Evolutionary conservation across 2,329 filamentous ascomycete species (phyloP), one percentile per base, ranked within the genome.

Genomic region (Aspergillus thermomutatus): DNA sequence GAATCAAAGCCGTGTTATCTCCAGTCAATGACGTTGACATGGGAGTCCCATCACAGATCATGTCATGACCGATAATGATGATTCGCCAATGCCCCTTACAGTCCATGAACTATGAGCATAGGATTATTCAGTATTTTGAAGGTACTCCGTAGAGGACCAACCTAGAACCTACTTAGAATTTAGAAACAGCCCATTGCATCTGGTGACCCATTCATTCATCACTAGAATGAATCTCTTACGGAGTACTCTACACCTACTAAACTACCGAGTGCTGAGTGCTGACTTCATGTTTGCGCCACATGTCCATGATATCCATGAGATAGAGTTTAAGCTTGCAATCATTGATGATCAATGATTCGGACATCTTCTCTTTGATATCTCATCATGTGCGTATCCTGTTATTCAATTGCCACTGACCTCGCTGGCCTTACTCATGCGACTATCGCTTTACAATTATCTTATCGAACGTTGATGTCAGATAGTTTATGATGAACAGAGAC

Each of bases 281-380:
- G 59, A 61, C 59, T 58, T 60, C 55, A 57, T 59, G 3, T 17
- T 53, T 60, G 53, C 57, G 51, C 59, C 57, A 60, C 55, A 37
- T 31, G 17, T 8, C 49, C 37, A 37, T 49, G 23, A 23, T 21
- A 17, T 14, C 5, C 26, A 27, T 25, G 23, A 48, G 14, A 46
- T 40, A 46, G 45, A 26, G 28, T 27, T 47, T 25, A 11, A 46
- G 53, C 37, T 45, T 27, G 25, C 31, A n/a, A 37, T 17, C n/a
- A 7, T 11, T 46, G 43, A 25, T 14, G 43, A 46, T 26, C 10
- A 10, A 46, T 46, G 43, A 46, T 46, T 26, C 43, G 43, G 23
- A 26, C 43, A 46, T 23, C 23, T 23, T 7, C 14, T n/a, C 14
- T 14, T 46, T 8, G 11, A 8, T 46, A 3, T 23, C 43, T 26